These are phyloP conservation scores for Candida maltosa DNA, from an alignment of 805 yeast genomes.

Conservation along the genomic window DNA sequence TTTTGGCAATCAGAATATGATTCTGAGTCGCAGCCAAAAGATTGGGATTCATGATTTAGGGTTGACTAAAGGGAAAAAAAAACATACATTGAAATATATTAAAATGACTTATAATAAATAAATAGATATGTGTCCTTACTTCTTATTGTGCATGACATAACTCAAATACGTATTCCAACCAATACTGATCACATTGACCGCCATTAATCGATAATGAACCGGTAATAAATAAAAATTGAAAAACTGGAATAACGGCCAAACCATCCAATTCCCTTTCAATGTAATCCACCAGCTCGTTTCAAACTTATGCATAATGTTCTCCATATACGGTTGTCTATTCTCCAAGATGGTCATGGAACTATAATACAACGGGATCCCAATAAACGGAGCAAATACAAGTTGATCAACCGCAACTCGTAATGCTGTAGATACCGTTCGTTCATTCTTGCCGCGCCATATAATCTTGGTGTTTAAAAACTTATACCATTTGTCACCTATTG, in stretches of 20 bases:
- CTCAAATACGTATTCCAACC: slow-evolving; percentile 85
- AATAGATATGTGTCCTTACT: no score
- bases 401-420: slow-evolving; percentile 69
- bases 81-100: no score
- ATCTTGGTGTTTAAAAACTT: slow-evolving; percentile 41
- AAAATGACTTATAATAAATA: no score
- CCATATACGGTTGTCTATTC: slow-evolving; percentile 32
- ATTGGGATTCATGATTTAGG: no score
- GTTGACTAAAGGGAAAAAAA: no score
- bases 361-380: slow-evolving; percentile 68
- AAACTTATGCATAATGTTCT: slow-evolving; percentile 41
- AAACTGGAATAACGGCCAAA: slow-evolving; percentile 89
- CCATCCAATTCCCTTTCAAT: slow-evolving; percentile 68
- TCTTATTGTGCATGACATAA: slow-evolving; percentile 27
- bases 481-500: slow-evolving; percentile 74
- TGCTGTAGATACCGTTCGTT: slow-evolving; percentile 15
- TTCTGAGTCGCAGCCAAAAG: no score
- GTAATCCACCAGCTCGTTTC: slow-evolving; percentile 62
- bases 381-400: slow-evolving; percentile 70
- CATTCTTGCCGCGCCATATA: slow-evolving; percentile 25
- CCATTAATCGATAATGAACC: slow-evolving; percentile 59
- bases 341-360: slow-evolving; percentile 67
- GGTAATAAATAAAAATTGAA: slow-evolving; percentile 78
- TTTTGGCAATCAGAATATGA: no score
- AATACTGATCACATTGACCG: slow-evolving; percentile 69